Base-by-base conservation (phyloP, 2,329 filamentous ascomycete species). In the Diaporthe ampelina region DNA sequence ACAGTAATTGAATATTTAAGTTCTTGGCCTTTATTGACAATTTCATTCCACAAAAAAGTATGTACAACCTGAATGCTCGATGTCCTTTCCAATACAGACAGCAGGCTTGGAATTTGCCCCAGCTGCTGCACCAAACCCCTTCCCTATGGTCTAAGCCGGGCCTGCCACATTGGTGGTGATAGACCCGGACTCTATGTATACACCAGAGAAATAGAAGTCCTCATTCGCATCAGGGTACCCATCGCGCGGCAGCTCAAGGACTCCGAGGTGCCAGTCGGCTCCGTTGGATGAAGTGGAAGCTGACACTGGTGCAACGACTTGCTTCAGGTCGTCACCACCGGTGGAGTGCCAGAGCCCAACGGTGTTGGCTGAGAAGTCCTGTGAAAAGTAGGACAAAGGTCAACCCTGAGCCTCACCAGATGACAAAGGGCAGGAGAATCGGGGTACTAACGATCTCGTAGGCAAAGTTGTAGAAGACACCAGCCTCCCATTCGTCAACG, bases 281-380 rank as follows among this genome's bases (percentile, higher is more conserved):
- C 92, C 92, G 81, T 94, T 93, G 61, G 90, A 92, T 29, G 86
- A 90, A 7, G 92, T 90, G 0, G 87, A 89, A 7, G 86, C 86
- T 13, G 43, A 40, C 63, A 94, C 87, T 1, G 92, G 90, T 4
- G 87, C 86, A 6, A 91, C 91, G 0, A 89, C 88, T 80, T 90
- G 87, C 72, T 83, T 86, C 32, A 94, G 84, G 26, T 88, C 83
- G 43, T 88, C 87, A 21, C 85, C 84, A 40, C 91, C 92, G 17
- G 90, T 92, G 0, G 91, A 93, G 82, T 94, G 91, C 89, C 91
- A 94, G 83, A 94, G 91, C 15, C 88, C 89, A 43, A 94, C 91
- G 9, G 87, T 90, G 77, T 87, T 84, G 52, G 85, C 88, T 15
- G 82, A 83, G 78, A 94, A 95, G 84, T 94, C 89, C 52, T 72